Evolutionary conservation across 2,329 filamentous ascomycete genomes (phyloP), one percentile per base, ranked within the genome.

Genomic region (Karstenula rhodostoma): DNA sequence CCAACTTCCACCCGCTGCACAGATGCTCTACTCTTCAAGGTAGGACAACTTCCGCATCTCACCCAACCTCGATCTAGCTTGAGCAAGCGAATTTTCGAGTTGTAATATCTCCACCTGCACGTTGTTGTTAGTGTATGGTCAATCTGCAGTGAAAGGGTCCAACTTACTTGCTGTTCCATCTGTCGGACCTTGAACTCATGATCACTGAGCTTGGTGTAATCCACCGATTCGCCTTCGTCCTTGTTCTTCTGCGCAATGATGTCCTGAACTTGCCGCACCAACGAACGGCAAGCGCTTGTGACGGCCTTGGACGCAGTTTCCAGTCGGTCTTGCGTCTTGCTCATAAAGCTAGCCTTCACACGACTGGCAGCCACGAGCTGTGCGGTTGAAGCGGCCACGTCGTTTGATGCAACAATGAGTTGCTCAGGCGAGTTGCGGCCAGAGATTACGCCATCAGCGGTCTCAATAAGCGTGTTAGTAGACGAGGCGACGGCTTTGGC

Each of bases 21-120:
- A 37, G 29, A 37, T 22, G 12, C 33, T 23, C 61, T 71, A 78
- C 61, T 78, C 75, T 51, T 78, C 75, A 37, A 78, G 90, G 81
- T 97, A 97, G 5, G 91, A 94, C 64, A 97, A 92, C 87, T 97
- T 97, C 77, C 95, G 89, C 95, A 99, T 98, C 85, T 99, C 95
- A 65, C 95, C 94, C 65, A 99, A 82, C 56, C 93, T 85, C 74
- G 90, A 89, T 69, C 94, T 86, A 44, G 95, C 95, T 33, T 91
- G 84, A 9, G 89, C 85, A 42, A 99, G 86, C 29, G 87, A 82
- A 73, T 98, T 99, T 81, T 98, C 94, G 66, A 99, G 86, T 79
- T 98, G 93, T 57, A 98, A 84, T 68, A 99, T 99, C 80, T 99
- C 94, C 75, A 99, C 95, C 93, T 97, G 73, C 13, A 29, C 1